Percentiles rank a stretch among this genome's conserved stretches.
Evolutionary conservation across 1,284 basidiomycete genomes (phyloP).

Genomic region (Cutaneotrichosporon sp.): DNA sequence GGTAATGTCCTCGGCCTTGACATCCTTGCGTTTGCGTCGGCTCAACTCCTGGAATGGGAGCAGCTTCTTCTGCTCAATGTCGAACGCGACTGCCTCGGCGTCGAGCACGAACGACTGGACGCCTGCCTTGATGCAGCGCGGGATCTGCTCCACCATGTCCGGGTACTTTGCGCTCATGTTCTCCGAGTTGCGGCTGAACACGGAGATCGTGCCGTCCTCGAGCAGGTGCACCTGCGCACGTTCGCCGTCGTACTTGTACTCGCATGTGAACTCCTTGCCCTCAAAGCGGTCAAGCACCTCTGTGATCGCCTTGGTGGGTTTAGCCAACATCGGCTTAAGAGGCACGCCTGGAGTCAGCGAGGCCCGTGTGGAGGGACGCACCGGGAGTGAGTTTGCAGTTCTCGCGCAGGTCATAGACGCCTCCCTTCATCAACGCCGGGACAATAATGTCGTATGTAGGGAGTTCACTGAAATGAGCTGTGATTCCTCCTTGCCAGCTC

Average conservation of each 20-base stretch:
- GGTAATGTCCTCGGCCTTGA: constrained; percentile 59
- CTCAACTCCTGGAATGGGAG: constrained; percentile 82
- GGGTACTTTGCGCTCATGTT: constrained; percentile 99
- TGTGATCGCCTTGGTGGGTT: constrained; percentile 98
- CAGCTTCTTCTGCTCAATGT: constrained; percentile 61
- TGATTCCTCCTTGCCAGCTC: constrained; percentile 15
- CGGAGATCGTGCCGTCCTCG: constrained; percentile 69
- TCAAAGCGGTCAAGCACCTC: constrained; percentile 98
- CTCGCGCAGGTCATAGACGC: constrained; percentile 65
- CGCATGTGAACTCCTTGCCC: constrained; percentile 91
- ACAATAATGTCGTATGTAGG: constrained; percentile 91
- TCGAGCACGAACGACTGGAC: constrained; percentile 78
- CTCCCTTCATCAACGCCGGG: constrained; percentile 79
- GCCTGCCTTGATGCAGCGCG: constrained; percentile 74
- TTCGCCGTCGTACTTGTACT: constrained; percentile 99
- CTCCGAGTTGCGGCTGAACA: constrained; percentile 97
- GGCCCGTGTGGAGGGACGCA: constrained; percentile 8
- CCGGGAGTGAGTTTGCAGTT: constrained; percentile 90
- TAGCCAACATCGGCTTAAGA: constrained; percentile 99
- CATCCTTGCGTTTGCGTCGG: constrained; percentile 78
- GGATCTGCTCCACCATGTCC: constrained; percentile 89
- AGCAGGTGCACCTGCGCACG: constrained; percentile 88
- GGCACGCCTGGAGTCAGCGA: constrained; percentile 58
- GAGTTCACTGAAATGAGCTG: constrained; percentile 62
- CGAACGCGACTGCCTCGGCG: constrained; percentile 74